Evolutionary conservation across 208 protist genomes (phyloP).

Genomic region (Balamuthia mandrillaris): DNA sequence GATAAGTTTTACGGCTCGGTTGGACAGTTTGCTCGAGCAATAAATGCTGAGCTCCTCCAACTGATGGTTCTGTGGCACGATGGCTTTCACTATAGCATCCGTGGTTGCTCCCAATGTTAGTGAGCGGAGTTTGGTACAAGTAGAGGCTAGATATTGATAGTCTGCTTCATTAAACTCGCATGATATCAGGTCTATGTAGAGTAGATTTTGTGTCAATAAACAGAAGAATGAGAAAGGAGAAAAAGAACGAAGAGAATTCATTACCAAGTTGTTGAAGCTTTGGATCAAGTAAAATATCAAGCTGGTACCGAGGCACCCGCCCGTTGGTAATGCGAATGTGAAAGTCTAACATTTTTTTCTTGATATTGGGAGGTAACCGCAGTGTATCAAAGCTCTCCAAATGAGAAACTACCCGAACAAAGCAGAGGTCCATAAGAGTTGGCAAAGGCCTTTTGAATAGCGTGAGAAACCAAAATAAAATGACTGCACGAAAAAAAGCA

Average conservation of each 20-base stretch:
- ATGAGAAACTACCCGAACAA: constrained; percentile 6
- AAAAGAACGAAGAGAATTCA: too few relatives aligned
- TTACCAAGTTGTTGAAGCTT: background rate
- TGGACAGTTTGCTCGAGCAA: background rate
- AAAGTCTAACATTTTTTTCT: constrained; percentile 34
- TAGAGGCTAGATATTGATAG: background rate
- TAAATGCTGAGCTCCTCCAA: constrained; percentile 24
- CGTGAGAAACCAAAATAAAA: too few relatives aligned
- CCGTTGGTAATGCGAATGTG: constrained; percentile 26
- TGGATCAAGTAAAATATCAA: background rate
- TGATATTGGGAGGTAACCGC: background rate
- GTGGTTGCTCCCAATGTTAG: constrained; percentile 18
- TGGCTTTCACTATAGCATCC: constrained; percentile 6
- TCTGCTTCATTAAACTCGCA: constrained; percentile 10
- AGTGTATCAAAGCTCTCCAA: background rate
- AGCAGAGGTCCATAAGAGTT: constrained; percentile 3
- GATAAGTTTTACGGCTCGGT: background rate
- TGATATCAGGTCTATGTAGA: background rate
- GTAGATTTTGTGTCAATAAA: too few relatives aligned
- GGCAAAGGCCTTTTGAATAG: too few relatives aligned
- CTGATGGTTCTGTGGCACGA: constrained; percentile 1
- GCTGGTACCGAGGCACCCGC: background rate
- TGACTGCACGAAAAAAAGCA: too few relatives aligned
- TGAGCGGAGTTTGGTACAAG: background rate
- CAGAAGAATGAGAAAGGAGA: too few relatives aligned